phyloP scores from a whole-genome alignment of 371 early-diverging fungal genomes.

The Haplosporangium sp. region DNA sequence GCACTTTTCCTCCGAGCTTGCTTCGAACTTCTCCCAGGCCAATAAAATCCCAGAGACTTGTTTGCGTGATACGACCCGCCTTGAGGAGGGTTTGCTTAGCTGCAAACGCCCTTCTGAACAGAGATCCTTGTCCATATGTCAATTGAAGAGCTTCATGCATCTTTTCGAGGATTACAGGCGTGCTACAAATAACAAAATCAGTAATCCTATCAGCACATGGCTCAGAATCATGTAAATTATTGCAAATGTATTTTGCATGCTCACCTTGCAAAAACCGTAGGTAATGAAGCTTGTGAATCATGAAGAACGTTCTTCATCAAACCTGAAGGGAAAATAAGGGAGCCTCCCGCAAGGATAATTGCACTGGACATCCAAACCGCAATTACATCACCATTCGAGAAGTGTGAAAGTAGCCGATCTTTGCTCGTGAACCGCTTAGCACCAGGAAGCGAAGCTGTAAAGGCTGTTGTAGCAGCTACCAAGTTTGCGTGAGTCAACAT shows the following conservation, averaged over 20 bases:
- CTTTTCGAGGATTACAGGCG: constrained; percentile 43
- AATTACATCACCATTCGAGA: constrained; percentile 51
- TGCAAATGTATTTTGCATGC: not conserved
- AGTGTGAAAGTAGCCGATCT: constrained; percentile 58
- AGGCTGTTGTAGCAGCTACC: constrained; percentile 57
- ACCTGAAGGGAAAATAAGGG: constrained; percentile 42
- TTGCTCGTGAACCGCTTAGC: constrained; percentile 48
- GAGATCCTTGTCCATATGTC: constrained; percentile 27
- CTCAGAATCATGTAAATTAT: not conserved
- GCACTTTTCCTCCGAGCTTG: constrained; percentile 89
- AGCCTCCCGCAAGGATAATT: constrained; percentile 40
- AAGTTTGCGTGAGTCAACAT: constrained; percentile 61
- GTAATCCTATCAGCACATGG: not conserved
- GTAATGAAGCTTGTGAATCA: constrained; percentile 37
- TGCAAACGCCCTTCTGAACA: constrained; percentile 54
- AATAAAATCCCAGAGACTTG: constrained; percentile 77
- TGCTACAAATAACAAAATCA: constrained; percentile 9
- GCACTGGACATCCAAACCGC: constrained; percentile 36
- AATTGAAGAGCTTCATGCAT: constrained; percentile 42
- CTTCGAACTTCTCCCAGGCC: constrained; percentile 81
- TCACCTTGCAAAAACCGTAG: constrained; percentile 51
- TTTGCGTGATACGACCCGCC: constrained; percentile 21
- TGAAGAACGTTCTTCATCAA: constrained; percentile 53
- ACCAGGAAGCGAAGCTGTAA: constrained; percentile 53
- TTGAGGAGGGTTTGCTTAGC: constrained; percentile 48